Evolutionary conservation across 2,329 filamentous ascomycete genomes (phyloP), one percentile per base, ranked within the genome.

Genomic region (Penicillium decumbens): DNA sequence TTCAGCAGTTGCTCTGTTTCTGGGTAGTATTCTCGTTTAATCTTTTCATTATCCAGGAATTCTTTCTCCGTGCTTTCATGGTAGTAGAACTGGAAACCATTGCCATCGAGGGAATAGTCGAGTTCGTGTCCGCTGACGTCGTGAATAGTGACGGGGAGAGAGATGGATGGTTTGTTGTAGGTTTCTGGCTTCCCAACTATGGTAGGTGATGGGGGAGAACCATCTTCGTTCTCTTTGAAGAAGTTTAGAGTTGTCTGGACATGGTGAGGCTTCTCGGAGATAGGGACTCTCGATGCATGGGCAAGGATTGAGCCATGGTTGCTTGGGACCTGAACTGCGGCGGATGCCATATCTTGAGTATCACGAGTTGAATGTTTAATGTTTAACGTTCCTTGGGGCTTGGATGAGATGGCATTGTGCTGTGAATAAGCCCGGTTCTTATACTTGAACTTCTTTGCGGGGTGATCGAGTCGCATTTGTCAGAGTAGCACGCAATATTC

Each of bases 1-100:
- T 76, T 75, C 12, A 77, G 53, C 47, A 77, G 68, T 18, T 73
- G 66, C 27, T 77, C 75, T 13, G 75, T 68, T 53, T 77, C 73
- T 0, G 74, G 71, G 45, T 77, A 78, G 51, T 77, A 77, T 3
- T 69, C 58, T 1, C 56, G 51, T 41, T 65, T 63, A 20, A 77
- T 71, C n/a, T 63, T 52, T 8, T 72, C 68, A 3, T 76, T 69
- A 20, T 76, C 69, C 41, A 71, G 59, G 59, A 74, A 76, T 1
- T 65, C 58, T 15, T 66, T 63, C 45, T 71, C 71, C 2, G 51
- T 53, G 8, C 69, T 70, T 18, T 64, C 50, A 45, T 77, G 74
- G 23, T 71, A 63, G 47, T 74, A 67, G 6, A 75, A 54, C 29
- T 74, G 66, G 51, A 78, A 78, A 0, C 76, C 76, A 45, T 77